A percentile compares a stretch with the other conserved stretches of the same genome.
These are phyloP conservation scores for Jacaranda copaia DNA, from an alignment of 257 asterid species.

Conservation along the genomic window DNA sequence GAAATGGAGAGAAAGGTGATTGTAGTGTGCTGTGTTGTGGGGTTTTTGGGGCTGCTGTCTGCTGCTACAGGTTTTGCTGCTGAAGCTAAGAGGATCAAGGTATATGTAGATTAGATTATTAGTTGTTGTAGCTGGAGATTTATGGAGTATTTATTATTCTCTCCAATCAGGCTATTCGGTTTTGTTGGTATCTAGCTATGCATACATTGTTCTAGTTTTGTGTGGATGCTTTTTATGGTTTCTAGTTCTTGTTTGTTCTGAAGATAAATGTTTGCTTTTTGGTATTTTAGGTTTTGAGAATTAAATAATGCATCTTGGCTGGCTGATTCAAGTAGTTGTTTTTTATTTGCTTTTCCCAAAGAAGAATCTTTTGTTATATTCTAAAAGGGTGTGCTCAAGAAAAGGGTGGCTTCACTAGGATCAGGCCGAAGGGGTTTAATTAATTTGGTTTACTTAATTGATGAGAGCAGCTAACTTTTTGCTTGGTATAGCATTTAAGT, in stretches of 20 bases:
- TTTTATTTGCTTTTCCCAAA: background rate
- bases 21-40: slow-evolving; percentile 61
- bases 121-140: background rate
- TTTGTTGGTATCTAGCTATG: background rate
- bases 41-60: slow-evolving; percentile 69
- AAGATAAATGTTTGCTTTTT: background rate
- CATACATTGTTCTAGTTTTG: background rate
- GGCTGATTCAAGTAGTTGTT: slow-evolving; percentile 21
- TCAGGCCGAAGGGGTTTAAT: slow-evolving; percentile 1
- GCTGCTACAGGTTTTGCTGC: slow-evolving; percentile 86
- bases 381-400: background rate
- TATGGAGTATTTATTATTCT: background rate
- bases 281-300: background rate
- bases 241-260: slow-evolving; percentile 20
- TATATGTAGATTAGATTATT: slow-evolving; percentile 5
- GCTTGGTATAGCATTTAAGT: background rate
- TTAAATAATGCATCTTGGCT: slow-evolving; percentile 2
- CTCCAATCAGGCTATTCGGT: background rate
- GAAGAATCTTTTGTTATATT: background rate
- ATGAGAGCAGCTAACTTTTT: slow-evolving; percentile 3
- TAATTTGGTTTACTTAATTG: background rate
- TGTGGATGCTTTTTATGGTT: background rate
- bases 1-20: slow-evolving; percentile 64
- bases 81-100: slow-evolving; percentile 80
- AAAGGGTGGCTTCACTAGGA: slow-evolving; percentile 13